phyloP scores from a whole-genome alignment of 805 yeast genomes.

The Hagleromyces aurorensis region DNA sequence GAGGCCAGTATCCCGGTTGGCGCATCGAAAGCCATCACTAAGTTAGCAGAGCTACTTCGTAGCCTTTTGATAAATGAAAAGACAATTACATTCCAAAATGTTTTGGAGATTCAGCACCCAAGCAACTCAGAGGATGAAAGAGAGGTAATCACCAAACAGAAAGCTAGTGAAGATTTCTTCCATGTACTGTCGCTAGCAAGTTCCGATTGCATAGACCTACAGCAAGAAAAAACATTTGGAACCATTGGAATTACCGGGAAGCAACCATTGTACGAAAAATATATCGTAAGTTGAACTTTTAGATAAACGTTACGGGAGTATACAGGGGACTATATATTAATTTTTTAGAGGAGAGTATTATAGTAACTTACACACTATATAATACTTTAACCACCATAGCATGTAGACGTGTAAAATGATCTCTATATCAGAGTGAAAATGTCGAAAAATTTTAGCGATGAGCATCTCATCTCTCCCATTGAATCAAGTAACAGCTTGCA shows the following conservation, averaged over 20 bases:
- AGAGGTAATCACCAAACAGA: constrained; percentile 11
- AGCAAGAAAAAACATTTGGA: constrained; percentile 55
- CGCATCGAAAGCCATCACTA: constrained; percentile 22
- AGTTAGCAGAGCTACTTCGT: constrained; percentile 24
- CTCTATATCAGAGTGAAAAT: too few relatives aligned
- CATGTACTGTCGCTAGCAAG: constrained; percentile 79
- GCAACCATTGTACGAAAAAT: constrained; percentile 32
- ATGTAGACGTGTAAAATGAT: too few relatives aligned
- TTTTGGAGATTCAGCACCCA: constrained; percentile 7
- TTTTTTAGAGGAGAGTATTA: too few relatives aligned
- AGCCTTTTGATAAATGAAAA: constrained; percentile 12
- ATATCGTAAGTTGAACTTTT: too few relatives aligned
- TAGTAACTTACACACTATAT: too few relatives aligned
- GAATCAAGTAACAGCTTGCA: not conserved
- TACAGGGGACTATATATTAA: too few relatives aligned
- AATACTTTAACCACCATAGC: too few relatives aligned
- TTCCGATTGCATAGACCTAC: constrained; percentile 54
- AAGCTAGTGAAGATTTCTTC: constrained; percentile 47
- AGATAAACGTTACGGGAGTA: too few relatives aligned
- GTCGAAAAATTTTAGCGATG: constrained; percentile 3
- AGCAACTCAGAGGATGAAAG: constrained; percentile 1
- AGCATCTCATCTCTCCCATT: constrained; percentile 1
- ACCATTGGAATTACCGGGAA: constrained; percentile 46
- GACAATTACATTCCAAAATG: constrained; percentile 9
- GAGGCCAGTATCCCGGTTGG: constrained; percentile 9